Conservation (phyloP, 768 basidiomycete genomes). For the Boletus barrowsii region DNA sequence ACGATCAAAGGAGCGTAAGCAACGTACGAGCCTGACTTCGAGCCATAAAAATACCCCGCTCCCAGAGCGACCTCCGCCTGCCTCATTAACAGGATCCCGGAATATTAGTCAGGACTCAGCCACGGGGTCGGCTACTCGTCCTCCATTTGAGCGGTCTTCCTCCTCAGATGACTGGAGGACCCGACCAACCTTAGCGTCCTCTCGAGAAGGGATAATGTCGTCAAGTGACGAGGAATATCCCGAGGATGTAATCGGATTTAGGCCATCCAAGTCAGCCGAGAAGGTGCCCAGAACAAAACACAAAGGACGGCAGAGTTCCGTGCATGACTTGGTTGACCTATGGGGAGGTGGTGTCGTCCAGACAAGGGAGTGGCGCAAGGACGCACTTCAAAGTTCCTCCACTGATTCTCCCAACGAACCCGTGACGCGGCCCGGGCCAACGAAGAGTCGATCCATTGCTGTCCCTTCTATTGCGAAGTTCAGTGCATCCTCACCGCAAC, state of each 20-base stretch:
- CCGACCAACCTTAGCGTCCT: constrained; percentile 29
- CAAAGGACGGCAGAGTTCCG: constrained; percentile 69
- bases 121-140: constrained; percentile 6
- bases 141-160: constrained; percentile 22
- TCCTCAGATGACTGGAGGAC: constrained; percentile 49
- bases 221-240: constrained; percentile 60
- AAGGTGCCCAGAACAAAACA: constrained; percentile 30
- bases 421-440: constrained; percentile 4
- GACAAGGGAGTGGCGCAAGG: constrained; percentile 42
- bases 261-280: constrained; percentile 19
- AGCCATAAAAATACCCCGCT: constrained; percentile 7
- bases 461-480: constrained; percentile 18
- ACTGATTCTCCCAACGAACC: constrained; percentile 14
- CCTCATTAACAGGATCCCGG: constrained; percentile 3
- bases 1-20: constrained; percentile 37
- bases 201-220: constrained; percentile 34
- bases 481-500: constrained; percentile 24
- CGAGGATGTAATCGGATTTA: constrained; percentile 41
- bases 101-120: constrained; percentile 9
- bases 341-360: constrained; percentile 58
- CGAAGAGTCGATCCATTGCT: constrained; percentile 21
- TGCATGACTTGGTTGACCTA: constrained; percentile 78
- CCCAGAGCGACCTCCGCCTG: constrained; percentile 3
- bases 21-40: constrained; percentile 4
- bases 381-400: constrained; percentile 17